A percentile compares a stretch with the other conserved stretches of the same genome.
phyloP scores from a whole-genome alignment of 495 filamentous ascomycete genomes.

The Penicillium nucicola region DNA sequence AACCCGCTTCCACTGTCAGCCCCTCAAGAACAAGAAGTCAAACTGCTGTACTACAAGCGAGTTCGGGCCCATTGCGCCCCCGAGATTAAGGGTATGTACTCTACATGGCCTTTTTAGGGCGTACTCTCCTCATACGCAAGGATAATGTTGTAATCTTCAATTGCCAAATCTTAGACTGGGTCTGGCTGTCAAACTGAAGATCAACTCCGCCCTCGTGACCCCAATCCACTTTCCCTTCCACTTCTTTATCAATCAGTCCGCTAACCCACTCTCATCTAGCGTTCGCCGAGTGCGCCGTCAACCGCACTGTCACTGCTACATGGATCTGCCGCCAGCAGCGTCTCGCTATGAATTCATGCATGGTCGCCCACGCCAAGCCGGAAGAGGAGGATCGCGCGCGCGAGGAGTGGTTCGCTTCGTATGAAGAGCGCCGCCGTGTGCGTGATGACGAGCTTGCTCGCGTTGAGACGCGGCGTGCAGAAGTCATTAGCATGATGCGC shows the following conservation, averaged over 20 bases:
- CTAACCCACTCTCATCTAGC: conserved; percentile 44
- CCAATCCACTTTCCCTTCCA: neutral
- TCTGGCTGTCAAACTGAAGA: neutral
- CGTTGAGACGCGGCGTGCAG: conserved; percentile 44
- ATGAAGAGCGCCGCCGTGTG: conserved; percentile 61
- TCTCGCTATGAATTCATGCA: conserved; percentile 87
- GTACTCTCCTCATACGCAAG: too few species aligned
- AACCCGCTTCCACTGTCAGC: conserved; percentile 93
- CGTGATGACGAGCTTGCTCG: conserved; percentile 55
- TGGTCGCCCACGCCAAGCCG: conserved; percentile 78
- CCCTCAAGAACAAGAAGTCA: conserved; percentile 85
- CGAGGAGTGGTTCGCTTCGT: conserved; percentile 86
- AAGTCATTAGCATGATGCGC: conserved; percentile 53
- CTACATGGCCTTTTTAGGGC: neutral
- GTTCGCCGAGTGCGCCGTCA: conserved; percentile 84
- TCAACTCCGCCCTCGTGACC: neutral
- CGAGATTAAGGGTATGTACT: conserved; percentile 75
- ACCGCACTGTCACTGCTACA: conserved; percentile 78
- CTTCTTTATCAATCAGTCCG: neutral
- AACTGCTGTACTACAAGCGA: conserved; percentile 83
- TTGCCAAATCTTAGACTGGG: neutral
- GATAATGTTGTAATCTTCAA: neutral
- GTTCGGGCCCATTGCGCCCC: conserved; percentile 74
- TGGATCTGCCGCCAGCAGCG: conserved; percentile 79
- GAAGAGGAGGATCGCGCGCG: conserved; percentile 84